Evolutionary conservation across 768 basidiomycete species (phyloP), one percentile per base, ranked within the genome.

Genomic region (Termitomyces sp.): DNA sequence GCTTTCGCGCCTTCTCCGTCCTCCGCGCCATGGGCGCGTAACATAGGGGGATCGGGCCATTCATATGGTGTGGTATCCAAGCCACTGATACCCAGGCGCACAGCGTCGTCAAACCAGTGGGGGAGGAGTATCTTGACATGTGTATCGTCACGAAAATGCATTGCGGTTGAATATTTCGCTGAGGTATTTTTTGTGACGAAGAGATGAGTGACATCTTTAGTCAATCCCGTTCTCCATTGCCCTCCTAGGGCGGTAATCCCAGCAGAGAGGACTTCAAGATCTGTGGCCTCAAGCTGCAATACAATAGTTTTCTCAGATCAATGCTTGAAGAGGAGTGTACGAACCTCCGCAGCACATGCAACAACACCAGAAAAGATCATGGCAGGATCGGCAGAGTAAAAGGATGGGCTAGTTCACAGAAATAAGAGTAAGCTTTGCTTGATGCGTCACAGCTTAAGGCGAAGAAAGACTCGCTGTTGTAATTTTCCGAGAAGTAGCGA

Each of bases 91-190:
- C 84, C 86, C 15, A 92, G 76, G 15, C 84, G 79, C 24, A 90
- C 80, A 3, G 81, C 81, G 65, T 94, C 92, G 66, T 95, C 91
- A 62, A 95, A 95, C 94, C 95, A 97, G 64, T 95, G 92, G 0
- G 94, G 95, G 0, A 94, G 80, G n/a, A 97, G 68, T 11, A 94
- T 77, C 54, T 81, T 84, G 67, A 95, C 82, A 9, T 78, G 74
- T 0, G 86, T 87, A 52, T 81, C 75, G 3, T 81, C 72, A 55
- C 84, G 81, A 71, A 82, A 87, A 64, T 88, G 84, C 64, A 89
- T 75, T 4, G 81, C 82, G 1, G 77, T 78, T 9, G 70, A 66
- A 59, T 84, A 87, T 69, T 86, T 87, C 33, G 77, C 71, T 5
- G 84, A 84, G 2, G 77, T 76, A 58, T 78, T 63, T 56, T 77